Base-by-base conservation (phyloP, 2,329 filamentous ascomycete genomes). In the Arthrocladium fulminans region DNA sequence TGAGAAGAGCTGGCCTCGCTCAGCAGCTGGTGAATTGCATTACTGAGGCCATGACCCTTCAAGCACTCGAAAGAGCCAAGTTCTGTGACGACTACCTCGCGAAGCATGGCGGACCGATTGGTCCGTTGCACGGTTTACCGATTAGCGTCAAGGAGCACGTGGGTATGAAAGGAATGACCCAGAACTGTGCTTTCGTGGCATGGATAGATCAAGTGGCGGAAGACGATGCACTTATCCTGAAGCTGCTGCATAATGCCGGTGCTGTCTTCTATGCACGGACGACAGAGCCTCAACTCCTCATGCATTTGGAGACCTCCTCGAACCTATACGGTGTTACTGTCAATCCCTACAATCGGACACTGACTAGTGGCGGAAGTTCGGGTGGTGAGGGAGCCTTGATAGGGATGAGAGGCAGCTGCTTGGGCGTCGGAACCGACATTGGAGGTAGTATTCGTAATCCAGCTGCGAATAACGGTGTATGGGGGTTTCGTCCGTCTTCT, bases 51-150 rank as follows among this genome's bases (percentile, higher is more conserved):
- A 69, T 77, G 39, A 74, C 76, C 54, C 64, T 69, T 2, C 57
- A 66, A 7, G 77, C 77, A 1, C 32, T 79, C 0, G 49, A 65
- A n/a, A 66, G 66, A 10, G 75, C 75, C 0, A 60, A 63, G n/a
- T 56, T 67, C 19, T 67, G 79, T 0, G 76, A 79, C 48, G 60
- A 63, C 0, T 65, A 76, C 51, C 50, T 68, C 17, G 48, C 52
- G n/a, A 60, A 53, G 32, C 66, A 64, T 20, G 66, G 65, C 0
- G 63, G 60, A 41, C 65, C 73, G 1, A 59, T 76, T 2, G 80
- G 80, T 0, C 79, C 80, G 1, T 66, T 84, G 0, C 79, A 83
- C 57, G 80, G 80, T 5, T 66, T 84, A 0, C 79, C 80, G 0
- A 67, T 84, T 41, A 69, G 67, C 25, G 52, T 76, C 30, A 75